Evolutionary conservation across 495 filamentous ascomycete genomes (phyloP), one percentile per base, ranked within the genome.

Genomic region (Hyaloscypha finlandica): DNA sequence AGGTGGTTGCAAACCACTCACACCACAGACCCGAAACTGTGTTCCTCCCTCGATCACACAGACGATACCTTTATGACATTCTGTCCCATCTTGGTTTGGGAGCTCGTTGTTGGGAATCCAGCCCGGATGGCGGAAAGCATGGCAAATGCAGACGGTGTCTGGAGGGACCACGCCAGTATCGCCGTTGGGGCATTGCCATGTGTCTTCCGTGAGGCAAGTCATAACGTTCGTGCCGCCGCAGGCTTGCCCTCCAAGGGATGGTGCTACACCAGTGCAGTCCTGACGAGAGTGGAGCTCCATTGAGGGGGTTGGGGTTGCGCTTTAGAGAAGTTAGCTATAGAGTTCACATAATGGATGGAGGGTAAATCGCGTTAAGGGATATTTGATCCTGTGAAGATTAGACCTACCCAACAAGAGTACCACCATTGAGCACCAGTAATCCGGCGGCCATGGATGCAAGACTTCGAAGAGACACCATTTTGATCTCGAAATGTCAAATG

Each of bases 161-260:
- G 63, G 63, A 48, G 53, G 63, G 3, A 59, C 63, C 19, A 59
- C 63, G 32, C 63, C 53, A n/a, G 6, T 25, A 22, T 51, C 55
- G 9, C 63, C 63, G 37, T 65, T 65, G 33, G 37, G 63, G 33
- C 63, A 65, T 25, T 58, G 14, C 63, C 54, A 65, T 37, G 31
- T 52, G 53, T 57, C 29, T 14, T 5, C 3, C 12, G 25, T 39
- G 33, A 65, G 19, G 54, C 53, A 65, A 39, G 54, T 59, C 52
- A 65, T 56, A 8, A 53, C 54, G 29, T 64, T 32, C 6, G 29
- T 53, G 16, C 29, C 32, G 2, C 61, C 61, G 25, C 61, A 64
- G n/a, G 61, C 42, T 25, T 52, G 61, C 31, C 61, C 61, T 29
- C 61, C 61, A 1, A 30, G 61, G 2, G 61, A 64, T 5, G 61